Percentiles rank a stretch among this genome's conserved stretches.
Conservation (phyloP, 192 early-diverging fungal genomes). For the Dimargaris cristalligena region DNA sequence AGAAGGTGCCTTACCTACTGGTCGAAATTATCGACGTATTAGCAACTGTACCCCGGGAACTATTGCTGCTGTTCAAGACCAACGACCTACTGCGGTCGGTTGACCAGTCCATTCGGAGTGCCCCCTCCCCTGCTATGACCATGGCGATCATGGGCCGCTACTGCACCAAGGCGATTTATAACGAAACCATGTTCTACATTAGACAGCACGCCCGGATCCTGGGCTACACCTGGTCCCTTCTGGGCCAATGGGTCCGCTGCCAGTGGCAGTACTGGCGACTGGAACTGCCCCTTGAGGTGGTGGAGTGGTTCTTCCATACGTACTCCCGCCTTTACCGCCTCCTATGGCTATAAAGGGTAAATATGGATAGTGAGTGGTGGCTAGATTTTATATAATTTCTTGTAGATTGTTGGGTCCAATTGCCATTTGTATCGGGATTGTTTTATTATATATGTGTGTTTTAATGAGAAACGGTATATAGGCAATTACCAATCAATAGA, state of each 20-base stretch:
- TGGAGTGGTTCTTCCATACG: not conserved
- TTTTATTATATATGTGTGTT: too few relatives aligned
- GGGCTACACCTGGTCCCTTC: not conserved
- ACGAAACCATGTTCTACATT: not conserved
- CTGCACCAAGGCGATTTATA: constrained; percentile 11
- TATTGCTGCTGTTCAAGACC: constrained; percentile 78
- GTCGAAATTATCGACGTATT: constrained; percentile 63
- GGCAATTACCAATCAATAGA: too few relatives aligned
- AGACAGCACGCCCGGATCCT: not conserved
- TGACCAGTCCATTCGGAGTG: constrained; percentile 23
- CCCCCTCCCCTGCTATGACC: constrained; percentile 1
- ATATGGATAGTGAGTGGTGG: too few relatives aligned
- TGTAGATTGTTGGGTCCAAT: too few relatives aligned
- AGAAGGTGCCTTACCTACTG: constrained; percentile 40
- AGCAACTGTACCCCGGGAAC: constrained; percentile 65
- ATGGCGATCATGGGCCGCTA: constrained; percentile 10
- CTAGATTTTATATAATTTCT: too few relatives aligned
- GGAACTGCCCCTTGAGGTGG: not conserved
- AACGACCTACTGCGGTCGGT: constrained; percentile 71
- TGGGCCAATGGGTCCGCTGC: not conserved
- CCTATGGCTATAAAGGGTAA: not conserved
- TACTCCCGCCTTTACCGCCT: not conserved
- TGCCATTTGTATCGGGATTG: too few relatives aligned
- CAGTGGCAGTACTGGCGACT: constrained; percentile 4
- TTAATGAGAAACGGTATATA: too few relatives aligned